Conservation (phyloP, 1,284 basidiomycete genomes). For the Cryptococcus sp. region DNA sequence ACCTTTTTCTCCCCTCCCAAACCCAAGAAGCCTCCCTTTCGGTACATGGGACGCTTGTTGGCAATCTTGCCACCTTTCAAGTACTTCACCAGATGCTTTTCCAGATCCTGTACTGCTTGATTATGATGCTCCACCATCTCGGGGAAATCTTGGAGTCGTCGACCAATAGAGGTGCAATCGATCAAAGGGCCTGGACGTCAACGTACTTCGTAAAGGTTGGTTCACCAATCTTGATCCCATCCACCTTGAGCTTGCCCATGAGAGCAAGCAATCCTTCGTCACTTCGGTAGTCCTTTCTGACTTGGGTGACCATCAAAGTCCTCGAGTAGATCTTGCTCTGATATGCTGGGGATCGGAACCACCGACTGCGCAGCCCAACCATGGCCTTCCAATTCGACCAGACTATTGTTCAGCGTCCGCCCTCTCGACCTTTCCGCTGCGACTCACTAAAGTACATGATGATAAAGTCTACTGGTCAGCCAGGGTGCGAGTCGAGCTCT, state of each 20-base stretch:
- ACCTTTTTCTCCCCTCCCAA: conserved; percentile 64
- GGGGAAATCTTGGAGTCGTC: conserved; percentile 45
- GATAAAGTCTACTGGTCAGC: conserved; percentile 23
- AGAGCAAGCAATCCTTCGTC: conserved; percentile 68
- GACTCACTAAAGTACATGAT: conserved; percentile 35
- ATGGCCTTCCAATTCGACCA: conserved; percentile 70
- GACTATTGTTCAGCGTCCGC: conserved; percentile 30
- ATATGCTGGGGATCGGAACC: conserved; percentile 46
- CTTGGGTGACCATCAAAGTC: conserved; percentile 55
- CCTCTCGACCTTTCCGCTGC: neutral
- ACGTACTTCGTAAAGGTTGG: neutral
- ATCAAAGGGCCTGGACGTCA: neutral
- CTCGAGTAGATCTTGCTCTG: conserved; percentile 45
- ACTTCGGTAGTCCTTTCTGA: conserved; percentile 66
- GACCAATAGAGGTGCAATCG: conserved; percentile 22
- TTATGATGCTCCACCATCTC: conserved; percentile 65
- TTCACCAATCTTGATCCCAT: conserved; percentile 47
- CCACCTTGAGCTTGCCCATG: conserved; percentile 60
- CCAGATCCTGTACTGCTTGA: conserved; percentile 74
- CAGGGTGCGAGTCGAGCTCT: neutral
- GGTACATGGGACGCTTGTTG: conserved; percentile 66
- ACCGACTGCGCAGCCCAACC: conserved; percentile 48
- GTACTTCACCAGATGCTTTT: conserved; percentile 74
- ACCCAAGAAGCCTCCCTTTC: conserved; percentile 65
- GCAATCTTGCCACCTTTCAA: conserved; percentile 69